Percentiles rank a stretch among this genome's conserved stretches.
phyloP scores from a whole-genome alignment of 2,329 filamentous ascomycete species.

The Elsinoe perseae region DNA sequence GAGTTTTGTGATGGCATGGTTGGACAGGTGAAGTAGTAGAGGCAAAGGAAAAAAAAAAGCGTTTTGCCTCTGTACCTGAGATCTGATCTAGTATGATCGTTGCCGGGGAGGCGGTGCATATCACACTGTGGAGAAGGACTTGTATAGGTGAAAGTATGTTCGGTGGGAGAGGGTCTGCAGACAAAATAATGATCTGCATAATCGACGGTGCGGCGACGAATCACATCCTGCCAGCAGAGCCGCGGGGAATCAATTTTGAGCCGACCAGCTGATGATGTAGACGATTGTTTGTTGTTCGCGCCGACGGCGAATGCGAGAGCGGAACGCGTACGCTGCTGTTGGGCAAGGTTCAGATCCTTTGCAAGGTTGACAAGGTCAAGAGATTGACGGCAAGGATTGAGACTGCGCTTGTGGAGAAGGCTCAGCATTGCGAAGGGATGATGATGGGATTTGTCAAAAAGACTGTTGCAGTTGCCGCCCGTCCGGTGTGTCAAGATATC shows the following conservation, averaged over 20 bases:
- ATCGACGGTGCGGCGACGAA: not conserved
- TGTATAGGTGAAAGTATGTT: not conserved
- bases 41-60: not conserved
- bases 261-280: not conserved
- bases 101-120: not conserved
- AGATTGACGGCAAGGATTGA: not conserved
- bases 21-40: not conserved
- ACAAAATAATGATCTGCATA: not conserved
- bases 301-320: not conserved
- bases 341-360: too few species aligned
- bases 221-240: not conserved
- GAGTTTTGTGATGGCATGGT: not conserved
- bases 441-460: constrained; percentile 8
- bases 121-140: too few species aligned
- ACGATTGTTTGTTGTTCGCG: not conserved
- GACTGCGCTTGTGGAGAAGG: not conserved
- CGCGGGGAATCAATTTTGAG: not conserved
- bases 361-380: not conserved
- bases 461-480: not conserved
- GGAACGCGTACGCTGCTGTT: constrained; percentile 7
- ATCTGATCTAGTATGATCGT: not conserved
- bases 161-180: not conserved
- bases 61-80: not conserved
- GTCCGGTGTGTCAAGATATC: constrained; percentile 6
- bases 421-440: not conserved